Percentiles rank a stretch among this genome's conserved stretches.
Conservation (phyloP, 2,329 filamentous ascomycete species). For the Colletotrichum tanaceti region DNA sequence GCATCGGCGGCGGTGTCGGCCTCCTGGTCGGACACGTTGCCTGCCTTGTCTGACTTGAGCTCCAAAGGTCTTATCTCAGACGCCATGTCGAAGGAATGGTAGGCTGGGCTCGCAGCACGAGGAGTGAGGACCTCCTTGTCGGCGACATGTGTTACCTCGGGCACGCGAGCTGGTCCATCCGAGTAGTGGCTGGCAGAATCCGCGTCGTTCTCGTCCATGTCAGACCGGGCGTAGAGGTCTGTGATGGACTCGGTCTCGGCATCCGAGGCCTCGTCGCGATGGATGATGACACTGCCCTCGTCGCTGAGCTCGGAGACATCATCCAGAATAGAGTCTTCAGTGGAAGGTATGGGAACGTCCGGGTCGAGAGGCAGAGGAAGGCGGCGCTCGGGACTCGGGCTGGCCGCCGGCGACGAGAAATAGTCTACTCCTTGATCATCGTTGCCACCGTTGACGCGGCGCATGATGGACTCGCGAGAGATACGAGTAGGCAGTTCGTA, state of each 20-base stretch:
- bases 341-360: constrained; percentile 88
- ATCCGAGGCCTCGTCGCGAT: constrained; percentile 71
- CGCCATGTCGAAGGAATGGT: constrained; percentile 35
- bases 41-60: constrained; percentile 37
- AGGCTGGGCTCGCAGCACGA: constrained; percentile 57
- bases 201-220: constrained; percentile 62
- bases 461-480: constrained; percentile 92
- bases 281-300: constrained; percentile 73
- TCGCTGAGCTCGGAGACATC: constrained; percentile 52
- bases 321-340: constrained; percentile 74
- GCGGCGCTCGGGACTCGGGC: constrained; percentile 66
- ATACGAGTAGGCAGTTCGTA: constrained; percentile 81
- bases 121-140: constrained; percentile 65
- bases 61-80: constrained; percentile 37
- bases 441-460: constrained; percentile 78
- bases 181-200: constrained; percentile 69
- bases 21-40: constrained; percentile 43
- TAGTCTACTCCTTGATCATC: constrained; percentile 69
- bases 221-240: constrained; percentile 71
- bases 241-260: constrained; percentile 75
- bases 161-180: constrained; percentile 48
- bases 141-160: constrained; percentile 28
- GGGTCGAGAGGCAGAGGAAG: constrained; percentile 77
- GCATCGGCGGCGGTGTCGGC: constrained; percentile 41
- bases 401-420: constrained; percentile 71